Percentiles rank a stretch among this genome's conserved stretches.
phyloP scores from a whole-genome alignment of 306 rosid genomes.

The Abrus pulchellus region DNA sequence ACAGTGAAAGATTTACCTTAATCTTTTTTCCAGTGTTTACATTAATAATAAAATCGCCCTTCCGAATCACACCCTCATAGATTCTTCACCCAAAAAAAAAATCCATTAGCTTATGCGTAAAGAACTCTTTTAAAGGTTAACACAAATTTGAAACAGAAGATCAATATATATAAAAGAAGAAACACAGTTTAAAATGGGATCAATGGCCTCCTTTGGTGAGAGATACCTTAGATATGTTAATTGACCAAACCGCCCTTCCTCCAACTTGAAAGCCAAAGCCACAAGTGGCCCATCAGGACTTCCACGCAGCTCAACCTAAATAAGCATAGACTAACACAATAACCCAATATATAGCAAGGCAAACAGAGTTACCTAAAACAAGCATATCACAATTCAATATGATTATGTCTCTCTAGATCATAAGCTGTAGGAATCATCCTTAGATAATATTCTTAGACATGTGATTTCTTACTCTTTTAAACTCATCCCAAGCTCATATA shows the following conservation, averaged over 20 bases:
- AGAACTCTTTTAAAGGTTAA: constrained; percentile 7
- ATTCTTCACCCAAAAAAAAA: constrained; percentile 62
- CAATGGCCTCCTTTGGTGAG: constrained; percentile 26
- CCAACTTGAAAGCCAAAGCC: constrained; percentile 97
- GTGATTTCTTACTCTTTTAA: constrained; percentile 15
- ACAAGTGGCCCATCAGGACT: constrained; percentile 96
- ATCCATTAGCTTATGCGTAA: constrained; percentile 26
- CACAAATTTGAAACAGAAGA: constrained; percentile 23
- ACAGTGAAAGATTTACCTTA: constrained; percentile 65
- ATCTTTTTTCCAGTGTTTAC: constrained; percentile 90
- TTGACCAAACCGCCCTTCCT: constrained; percentile 96
- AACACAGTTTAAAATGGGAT: constrained; percentile 25
- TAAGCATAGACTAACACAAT: constrained; percentile 39
- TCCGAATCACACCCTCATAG: constrained; percentile 90
- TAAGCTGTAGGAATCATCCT: constrained; percentile 17
- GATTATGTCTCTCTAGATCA: constrained; percentile 18
- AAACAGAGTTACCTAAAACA: constrained; percentile 8
- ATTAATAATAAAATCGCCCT: constrained; percentile 91
- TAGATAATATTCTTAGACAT: constrained; percentile 8
- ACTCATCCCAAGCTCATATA: constrained; percentile 14
- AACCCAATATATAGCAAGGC: constrained; percentile 26
- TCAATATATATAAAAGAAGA: constrained; percentile 16
- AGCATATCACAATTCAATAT: constrained; percentile 28
- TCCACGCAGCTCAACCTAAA: constrained; percentile 77
- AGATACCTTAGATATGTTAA: constrained; percentile 91